These are phyloP conservation scores for Rhodocollybia butyracea DNA, from an alignment of 768 basidiomycete genomes.

Conservation along the genomic window DNA sequence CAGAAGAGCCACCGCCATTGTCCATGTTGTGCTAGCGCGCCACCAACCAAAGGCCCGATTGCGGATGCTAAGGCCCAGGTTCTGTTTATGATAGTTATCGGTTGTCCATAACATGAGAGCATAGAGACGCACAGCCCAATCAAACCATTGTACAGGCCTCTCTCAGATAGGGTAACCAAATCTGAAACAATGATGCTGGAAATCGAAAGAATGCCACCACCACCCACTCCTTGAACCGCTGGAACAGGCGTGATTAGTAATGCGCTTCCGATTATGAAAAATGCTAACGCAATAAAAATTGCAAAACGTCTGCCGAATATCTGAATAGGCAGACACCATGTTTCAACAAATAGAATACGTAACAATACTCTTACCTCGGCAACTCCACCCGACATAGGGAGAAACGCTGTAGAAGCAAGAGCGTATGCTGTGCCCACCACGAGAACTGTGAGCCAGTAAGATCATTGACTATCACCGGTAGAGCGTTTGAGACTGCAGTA, in stretches of 20 bases:
- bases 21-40: slow-evolving; percentile 25
- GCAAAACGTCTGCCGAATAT: background rate
- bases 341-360: background rate
- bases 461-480: slow-evolving; percentile 26
- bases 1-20: slow-evolving; percentile 42
- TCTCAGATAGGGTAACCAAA: slow-evolving; percentile 28
- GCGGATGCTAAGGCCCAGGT: slow-evolving; percentile 30
- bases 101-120: background rate
- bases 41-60: slow-evolving; percentile 32
- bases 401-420: slow-evolving; percentile 25
- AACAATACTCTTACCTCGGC: slow-evolving; percentile 21
- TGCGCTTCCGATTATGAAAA: slow-evolving; percentile 24
- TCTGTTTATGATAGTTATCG: slow-evolving; percentile 10
- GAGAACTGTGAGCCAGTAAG: slow-evolving; percentile 22
- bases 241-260: too few relatives aligned
- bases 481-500: slow-evolving; percentile 24
- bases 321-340: background rate
- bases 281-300: background rate
- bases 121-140: slow-evolving; percentile 21
- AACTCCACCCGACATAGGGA: slow-evolving; percentile 27
- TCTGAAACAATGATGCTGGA: slow-evolving; percentile 29
- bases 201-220: slow-evolving; percentile 18
- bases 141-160: slow-evolving; percentile 28
- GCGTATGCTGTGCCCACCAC: slow-evolving; percentile 24
- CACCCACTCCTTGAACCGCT: slow-evolving; percentile 9